Evolutionary conservation across 1,139 yeast species (phyloP), one percentile per base, ranked within the genome.

Genomic region (Pichia norvegensis): DNA sequence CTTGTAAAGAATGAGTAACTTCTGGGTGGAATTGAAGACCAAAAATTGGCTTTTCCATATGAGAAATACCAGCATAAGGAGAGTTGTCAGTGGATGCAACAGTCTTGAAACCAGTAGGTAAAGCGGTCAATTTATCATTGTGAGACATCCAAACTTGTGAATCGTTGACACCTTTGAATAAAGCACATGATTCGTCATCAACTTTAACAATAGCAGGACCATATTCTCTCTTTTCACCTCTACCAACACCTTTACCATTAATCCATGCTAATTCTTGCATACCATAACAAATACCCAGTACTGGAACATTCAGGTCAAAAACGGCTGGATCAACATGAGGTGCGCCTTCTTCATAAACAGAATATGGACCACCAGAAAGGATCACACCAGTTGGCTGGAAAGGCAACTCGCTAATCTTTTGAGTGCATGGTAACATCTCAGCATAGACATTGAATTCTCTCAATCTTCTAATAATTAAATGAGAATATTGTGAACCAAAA

Each of bases 1-100:
- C 99, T 69, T 86, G 84, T 56, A 78, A 76, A 50, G 97, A 87
- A 69, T 92, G 99, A 40, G 97, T 88, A 52, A 92, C 99, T 73
- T 92, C 99, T 42, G 99, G 99, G 70, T 92, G 99, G 81, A 92
- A 92, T 72, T 92, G 99, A 60, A 92, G 85, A 66, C 98, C 99
- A 68, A 74, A 92, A 61, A 92, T 88, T 52, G 70, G 68, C 60
- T 85, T 80, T 46, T 72, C 63, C 64, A 76, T 80, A 68, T 88
- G 82, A 49, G 90, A 79, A 65, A 92, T 83, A 63, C 95, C 97
- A 59, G 97, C 95, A 70, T 66, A 94, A 45, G 98, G 98, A 40
- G 97, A 90, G 77, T 92, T 92, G 56, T 76, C 85, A 43, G 97
- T 84, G 43, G 88, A 81, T 43, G 97, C 99, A 51, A 90, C 90